Evolutionary conservation across 305 asterid species (phyloP).

Genomic region (Solanum aculeatissimum): DNA sequence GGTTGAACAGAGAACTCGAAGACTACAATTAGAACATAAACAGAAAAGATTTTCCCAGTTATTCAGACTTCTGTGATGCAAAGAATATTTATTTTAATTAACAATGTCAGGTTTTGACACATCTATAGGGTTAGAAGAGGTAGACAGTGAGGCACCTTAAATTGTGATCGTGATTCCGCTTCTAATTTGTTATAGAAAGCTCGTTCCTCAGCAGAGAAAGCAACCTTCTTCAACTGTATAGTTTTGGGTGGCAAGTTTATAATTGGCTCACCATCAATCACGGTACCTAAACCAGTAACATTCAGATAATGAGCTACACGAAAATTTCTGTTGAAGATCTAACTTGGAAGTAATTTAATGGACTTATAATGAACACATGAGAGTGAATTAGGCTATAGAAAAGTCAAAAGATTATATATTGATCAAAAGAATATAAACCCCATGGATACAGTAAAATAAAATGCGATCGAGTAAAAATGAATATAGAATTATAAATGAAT

Average conservation of each 20-base stretch:
- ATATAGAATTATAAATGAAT: neutral
- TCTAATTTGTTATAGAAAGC: conserved; percentile 70
- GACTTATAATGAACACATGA: neutral
- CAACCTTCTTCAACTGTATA: conserved; percentile 54
- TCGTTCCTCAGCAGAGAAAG: conserved; percentile 78
- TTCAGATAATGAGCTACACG: conserved; percentile 14
- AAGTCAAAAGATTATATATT: neutral
- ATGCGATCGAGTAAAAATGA: neutral
- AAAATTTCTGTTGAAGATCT: neutral
- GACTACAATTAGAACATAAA: neutral
- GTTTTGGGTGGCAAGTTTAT: conserved; percentile 74
- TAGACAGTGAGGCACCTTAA: conserved; percentile 52
- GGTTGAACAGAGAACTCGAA: neutral
- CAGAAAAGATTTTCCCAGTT: neutral
- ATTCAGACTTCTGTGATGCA: neutral
- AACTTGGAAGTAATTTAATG: neutral
- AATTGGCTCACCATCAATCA: conserved; percentile 65
- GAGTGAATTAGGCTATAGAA: neutral
- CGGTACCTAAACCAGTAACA: conserved; percentile 39
- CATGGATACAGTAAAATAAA: neutral
- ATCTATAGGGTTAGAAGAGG: neutral
- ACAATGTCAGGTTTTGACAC: neutral
- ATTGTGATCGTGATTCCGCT: conserved; percentile 70
- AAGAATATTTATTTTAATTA: neutral
- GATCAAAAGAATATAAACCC: neutral